A percentile compares a stretch with the other conserved stretches of the same genome.
phyloP scores from a whole-genome alignment of 208 protist genomes.

The Blastocrithidia nonstop region DNA sequence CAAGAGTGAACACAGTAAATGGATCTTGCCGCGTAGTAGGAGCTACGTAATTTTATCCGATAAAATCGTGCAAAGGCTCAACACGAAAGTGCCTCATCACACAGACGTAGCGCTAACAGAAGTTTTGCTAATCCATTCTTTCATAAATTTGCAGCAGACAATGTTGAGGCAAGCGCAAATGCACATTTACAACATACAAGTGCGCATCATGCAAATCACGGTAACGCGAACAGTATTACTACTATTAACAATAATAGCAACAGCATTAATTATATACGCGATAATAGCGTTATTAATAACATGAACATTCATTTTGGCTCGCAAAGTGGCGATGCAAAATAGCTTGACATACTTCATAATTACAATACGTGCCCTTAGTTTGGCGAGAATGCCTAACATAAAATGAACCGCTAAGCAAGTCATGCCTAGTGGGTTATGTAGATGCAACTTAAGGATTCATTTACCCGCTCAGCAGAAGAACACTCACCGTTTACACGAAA shows the following conservation, averaged over 20 bases:
- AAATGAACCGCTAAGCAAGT: too few relatives aligned
- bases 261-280: too few relatives aligned
- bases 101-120: conserved; percentile 7
- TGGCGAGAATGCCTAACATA: too few relatives aligned
- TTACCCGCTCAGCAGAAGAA: conserved; percentile 5
- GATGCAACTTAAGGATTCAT: conserved; percentile 9
- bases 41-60: conserved; percentile 21
- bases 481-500: not conserved
- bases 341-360: too few relatives aligned
- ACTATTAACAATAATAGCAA: too few relatives aligned
- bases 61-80: conserved; percentile 8
- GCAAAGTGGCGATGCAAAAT: too few relatives aligned
- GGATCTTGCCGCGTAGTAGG: conserved; percentile 22
- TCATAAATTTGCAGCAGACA: not conserved
- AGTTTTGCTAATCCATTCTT: conserved; percentile 27
- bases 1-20: conserved; percentile 17
- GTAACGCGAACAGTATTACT: too few relatives aligned
- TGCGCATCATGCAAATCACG: not conserved
- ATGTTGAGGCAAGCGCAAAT: not conserved
- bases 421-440: conserved; percentile 2
- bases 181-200: not conserved
- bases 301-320: too few relatives aligned
- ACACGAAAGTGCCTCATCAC: conserved; percentile 11
- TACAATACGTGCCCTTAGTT: too few relatives aligned
- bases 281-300: too few relatives aligned